Evolutionary conservation across 345 rosid species (phyloP), one percentile per base, ranked within the genome.

Genomic region (Acer saccharum): DNA sequence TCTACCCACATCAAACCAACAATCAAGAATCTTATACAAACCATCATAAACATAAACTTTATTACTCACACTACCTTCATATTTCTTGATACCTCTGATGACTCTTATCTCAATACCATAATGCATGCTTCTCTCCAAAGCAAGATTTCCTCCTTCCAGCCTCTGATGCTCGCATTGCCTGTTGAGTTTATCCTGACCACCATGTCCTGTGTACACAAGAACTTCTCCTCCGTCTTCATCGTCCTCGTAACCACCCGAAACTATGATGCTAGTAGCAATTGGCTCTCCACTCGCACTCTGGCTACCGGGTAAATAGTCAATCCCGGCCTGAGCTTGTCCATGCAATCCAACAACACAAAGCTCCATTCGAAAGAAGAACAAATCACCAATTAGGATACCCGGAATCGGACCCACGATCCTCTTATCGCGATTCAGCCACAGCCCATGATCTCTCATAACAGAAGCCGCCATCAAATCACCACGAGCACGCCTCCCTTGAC

Each of bases 41-140:
- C 97, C 99, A 79, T 96, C 99, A 79, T 94, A 96, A 32, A 94
- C 97, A 81, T 92, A 95, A 57, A 93, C 83, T 83, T 88, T 91
- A 72, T 76, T 81, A 3, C 84, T 84, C 21, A 86, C 82, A 13
- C 78, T 72, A 41, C 90, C 89, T 7, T 87, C 88, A 69, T 90
- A 89, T 79, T 88, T 60, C 64, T 60, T 90, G 43, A 95, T 78
- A 43, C 97, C 97, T 81, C 95, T 83, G 58, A 91, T 91, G 23
- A 94, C 98, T 75, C 97, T 87, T n/a, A 94, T 87, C 80, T 89
- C 95, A 63, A 93, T 88, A 74, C 95, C 94, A 72, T 93, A 87
- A 68, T 82, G 86, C 98, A 89, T 90, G 78, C 97, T 93, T 84
- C 94, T 83, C 73, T 93, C 94, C 90, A 93, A 66, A 2, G 93